Conservation (phyloP, 2,329 filamentous ascomycete species). For the Trichothecium roseum region DNA sequence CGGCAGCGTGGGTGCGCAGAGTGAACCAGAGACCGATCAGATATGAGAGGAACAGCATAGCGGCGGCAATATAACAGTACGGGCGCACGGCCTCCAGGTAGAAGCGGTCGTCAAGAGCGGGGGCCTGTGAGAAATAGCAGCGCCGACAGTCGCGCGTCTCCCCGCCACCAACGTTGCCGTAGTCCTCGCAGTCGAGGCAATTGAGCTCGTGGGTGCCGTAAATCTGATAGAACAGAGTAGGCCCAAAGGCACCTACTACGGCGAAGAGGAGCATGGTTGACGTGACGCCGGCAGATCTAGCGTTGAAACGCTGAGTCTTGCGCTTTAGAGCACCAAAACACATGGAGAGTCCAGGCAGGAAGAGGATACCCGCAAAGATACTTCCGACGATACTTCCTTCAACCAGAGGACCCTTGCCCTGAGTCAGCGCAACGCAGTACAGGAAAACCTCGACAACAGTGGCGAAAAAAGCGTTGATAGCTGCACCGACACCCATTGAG, state of each 20-base stretch:
- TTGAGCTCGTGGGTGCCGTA: constrained; percentile 96
- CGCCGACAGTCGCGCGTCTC: constrained; percentile 69
- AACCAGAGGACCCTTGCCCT: constrained; percentile 87
- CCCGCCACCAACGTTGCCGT: constrained; percentile 24
- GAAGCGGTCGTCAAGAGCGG: constrained; percentile 77
- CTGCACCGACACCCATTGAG: constrained; percentile 94
- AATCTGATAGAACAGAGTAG: constrained; percentile 96
- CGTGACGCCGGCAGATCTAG: constrained; percentile 88
- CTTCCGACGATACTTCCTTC: constrained; percentile 97
- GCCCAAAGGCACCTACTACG: constrained; percentile 88
- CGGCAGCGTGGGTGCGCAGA: constrained; percentile 84
- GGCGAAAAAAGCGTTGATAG: constrained; percentile 96
- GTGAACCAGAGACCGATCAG: constrained; percentile 93
- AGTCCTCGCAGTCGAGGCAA: constrained; percentile 57
- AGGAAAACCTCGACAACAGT: constrained; percentile 96
- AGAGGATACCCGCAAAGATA: constrained; percentile 92
- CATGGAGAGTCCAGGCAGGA: constrained; percentile 93
- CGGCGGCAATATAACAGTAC: constrained; percentile 82
- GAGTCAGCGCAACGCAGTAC: constrained; percentile 85
- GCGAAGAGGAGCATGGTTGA: constrained; percentile 97
- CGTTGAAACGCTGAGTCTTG: constrained; percentile 97
- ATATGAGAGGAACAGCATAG: constrained; percentile 84
- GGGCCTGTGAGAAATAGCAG: constrained; percentile 86
- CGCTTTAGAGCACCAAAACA: constrained; percentile 96
- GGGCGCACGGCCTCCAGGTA: constrained; percentile 85